Percentiles rank a stretch among this genome's conserved stretches.
phyloP scores from a whole-genome alignment of 139 green algal species.

The Nannochloris sp. region DNA sequence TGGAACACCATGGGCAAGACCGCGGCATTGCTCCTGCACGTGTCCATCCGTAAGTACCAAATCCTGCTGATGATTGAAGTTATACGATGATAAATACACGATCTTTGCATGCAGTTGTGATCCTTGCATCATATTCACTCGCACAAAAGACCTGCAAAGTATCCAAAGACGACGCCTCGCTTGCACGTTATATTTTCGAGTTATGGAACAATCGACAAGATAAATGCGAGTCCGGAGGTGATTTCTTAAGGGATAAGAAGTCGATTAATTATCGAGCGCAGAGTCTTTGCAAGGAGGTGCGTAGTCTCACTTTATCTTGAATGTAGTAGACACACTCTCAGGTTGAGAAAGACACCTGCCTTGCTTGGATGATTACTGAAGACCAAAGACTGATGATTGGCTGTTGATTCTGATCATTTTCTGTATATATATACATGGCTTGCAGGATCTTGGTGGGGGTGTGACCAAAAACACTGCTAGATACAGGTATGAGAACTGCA shows the following conservation, averaged over 20 bases:
- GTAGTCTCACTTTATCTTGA: background rate
- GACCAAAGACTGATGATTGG: no score
- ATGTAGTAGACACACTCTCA: background rate
- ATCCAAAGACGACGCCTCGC: background rate
- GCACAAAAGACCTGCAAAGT: background rate
- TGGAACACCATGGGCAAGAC: no score
- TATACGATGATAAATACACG: fast-evolving
- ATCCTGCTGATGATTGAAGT: background rate
- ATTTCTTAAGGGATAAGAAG: background rate
- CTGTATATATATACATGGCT: no score
- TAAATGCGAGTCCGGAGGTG: background rate
- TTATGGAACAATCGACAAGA: conserved; percentile 1
- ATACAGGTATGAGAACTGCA: background rate
- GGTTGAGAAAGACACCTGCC: no score
- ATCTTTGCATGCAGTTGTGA: background rate
- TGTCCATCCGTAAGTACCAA: background rate
- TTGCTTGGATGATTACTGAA: no score
- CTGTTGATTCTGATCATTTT: no score
- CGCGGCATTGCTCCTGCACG: no score
- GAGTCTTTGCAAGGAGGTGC: conserved; percentile 1
- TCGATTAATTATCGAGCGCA: background rate
- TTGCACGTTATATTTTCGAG: conserved; percentile 1
- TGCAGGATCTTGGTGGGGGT: background rate
- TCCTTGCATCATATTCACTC: background rate
- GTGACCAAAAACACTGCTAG: background rate